Percentiles rank a stretch among this genome's conserved stretches.
These are phyloP conservation scores for Termitomyces sp. DNA, from an alignment of 768 basidiomycete species.

Conservation along the genomic window DNA sequence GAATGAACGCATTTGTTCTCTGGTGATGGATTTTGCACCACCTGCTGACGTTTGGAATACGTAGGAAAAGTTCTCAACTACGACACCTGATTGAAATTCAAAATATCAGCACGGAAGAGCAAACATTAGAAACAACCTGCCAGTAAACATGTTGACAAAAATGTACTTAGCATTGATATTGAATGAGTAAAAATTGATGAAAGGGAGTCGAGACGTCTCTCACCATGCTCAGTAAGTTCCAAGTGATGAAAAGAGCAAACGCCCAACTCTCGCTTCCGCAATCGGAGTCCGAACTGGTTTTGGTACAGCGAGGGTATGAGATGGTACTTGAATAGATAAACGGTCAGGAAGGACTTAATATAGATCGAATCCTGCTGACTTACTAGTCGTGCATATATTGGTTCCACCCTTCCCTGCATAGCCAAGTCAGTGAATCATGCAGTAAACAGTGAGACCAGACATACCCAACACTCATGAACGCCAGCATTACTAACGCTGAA, in stretches of 20 bases:
- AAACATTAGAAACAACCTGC: slow-evolving; percentile 27
- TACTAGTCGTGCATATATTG: slow-evolving; percentile 97
- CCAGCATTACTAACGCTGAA: slow-evolving; percentile 80
- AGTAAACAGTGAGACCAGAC: slow-evolving; percentile 16
- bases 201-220: slow-evolving; percentile 12
- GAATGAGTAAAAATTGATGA: background rate
- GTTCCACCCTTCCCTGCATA: slow-evolving; percentile 87
- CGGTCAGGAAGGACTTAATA: slow-evolving; percentile 2
- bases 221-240: slow-evolving; percentile 96
- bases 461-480: slow-evolving; percentile 91
- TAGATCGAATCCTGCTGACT: slow-evolving; percentile 16
- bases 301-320: slow-evolving; percentile 78
- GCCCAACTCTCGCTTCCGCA: slow-evolving; percentile 86
- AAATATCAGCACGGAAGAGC: background rate
- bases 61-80: slow-evolving; percentile 94
- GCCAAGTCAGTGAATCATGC: slow-evolving; percentile 7
- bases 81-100: slow-evolving; percentile 50
- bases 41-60: slow-evolving; percentile 85
- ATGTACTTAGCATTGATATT: slow-evolving; percentile 59
- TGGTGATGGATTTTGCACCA: slow-evolving; percentile 73
- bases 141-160: slow-evolving; percentile 94
- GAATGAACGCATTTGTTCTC: slow-evolving; percentile 91
- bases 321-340: slow-evolving; percentile 45
- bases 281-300: slow-evolving; percentile 62
- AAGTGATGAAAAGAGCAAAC: slow-evolving; percentile 83